Evolutionary conservation across 176 grass and related monocot species (phyloP).

Genomic region (Raddia guianensis): DNA sequence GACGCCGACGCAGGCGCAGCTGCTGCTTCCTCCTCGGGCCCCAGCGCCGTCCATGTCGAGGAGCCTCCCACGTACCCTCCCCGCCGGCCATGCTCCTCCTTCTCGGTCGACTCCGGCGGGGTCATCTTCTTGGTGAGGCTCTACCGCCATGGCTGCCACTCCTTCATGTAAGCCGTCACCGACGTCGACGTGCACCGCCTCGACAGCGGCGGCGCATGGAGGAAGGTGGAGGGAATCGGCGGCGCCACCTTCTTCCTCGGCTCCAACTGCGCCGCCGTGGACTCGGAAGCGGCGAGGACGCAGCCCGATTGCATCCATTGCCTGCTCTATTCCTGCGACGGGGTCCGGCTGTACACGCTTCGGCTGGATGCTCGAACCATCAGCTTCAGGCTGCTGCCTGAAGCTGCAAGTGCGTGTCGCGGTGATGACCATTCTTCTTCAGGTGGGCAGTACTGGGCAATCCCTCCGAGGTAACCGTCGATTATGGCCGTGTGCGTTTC

Average conservation of each 20-base stretch:
- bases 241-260: conserved; percentile 34
- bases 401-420: background rate
- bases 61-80: background rate
- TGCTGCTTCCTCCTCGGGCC: background rate
- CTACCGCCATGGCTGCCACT: background rate
- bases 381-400: conserved; percentile 6
- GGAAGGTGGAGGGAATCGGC: conserved; percentile 17
- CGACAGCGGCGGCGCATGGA: conserved; percentile 1
- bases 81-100: background rate
- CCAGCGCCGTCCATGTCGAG: background rate
- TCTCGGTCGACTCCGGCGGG: conserved; percentile 23
- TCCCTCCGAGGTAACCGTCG: background rate
- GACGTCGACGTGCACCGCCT: conserved; percentile 13
- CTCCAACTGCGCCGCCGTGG: background rate
- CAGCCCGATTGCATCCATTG: background rate
- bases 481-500: too few relatives aligned
- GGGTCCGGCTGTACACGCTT: background rate
- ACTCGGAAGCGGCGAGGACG: background rate
- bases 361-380: background rate
- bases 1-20: background rate
- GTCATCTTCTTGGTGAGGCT: conserved; percentile 27
- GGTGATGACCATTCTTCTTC: background rate
- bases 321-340: background rate
- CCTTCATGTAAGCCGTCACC: background rate
- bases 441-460: background rate